Evolutionary conservation across 169 alveolate species (phyloP).

Genomic region (Plasmodium vivax): DNA sequence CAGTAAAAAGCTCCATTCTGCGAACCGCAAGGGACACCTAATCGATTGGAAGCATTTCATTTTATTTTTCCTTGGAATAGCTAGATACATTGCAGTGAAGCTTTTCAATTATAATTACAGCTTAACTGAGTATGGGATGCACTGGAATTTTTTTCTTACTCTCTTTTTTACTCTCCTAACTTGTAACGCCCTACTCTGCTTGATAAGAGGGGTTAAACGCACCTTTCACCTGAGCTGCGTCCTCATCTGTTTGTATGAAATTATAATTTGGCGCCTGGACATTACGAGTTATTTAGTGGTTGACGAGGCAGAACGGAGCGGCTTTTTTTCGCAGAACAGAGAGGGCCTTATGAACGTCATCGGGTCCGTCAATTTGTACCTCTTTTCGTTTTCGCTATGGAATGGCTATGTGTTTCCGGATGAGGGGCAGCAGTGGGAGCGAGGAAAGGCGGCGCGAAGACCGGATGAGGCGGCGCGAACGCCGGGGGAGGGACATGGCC

Average conservation of each 20-base stretch:
- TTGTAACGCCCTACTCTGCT: background rate
- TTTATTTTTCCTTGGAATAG: constrained; percentile 38
- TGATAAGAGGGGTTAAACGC: background rate
- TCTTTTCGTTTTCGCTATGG: constrained; percentile 19
- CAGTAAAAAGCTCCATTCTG: background rate
- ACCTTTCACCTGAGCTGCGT: constrained; percentile 34
- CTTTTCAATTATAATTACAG: constrained; percentile 30
- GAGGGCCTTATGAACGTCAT: constrained; percentile 52
- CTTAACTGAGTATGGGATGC: constrained; percentile 57
- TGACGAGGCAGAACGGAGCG: background rate
- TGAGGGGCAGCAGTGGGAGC: background rate
- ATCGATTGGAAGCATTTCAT: constrained; percentile 25
- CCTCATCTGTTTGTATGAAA: constrained; percentile 5
- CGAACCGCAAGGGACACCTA: background rate
- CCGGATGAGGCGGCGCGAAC: no score
- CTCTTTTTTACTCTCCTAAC: constrained; percentile 15
- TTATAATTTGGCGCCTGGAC: constrained; percentile 4
- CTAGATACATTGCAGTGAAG: constrained; percentile 16
- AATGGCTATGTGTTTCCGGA: background rate
- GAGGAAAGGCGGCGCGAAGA: no score
- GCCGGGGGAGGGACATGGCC: background rate
- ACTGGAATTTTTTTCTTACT: constrained; percentile 56
- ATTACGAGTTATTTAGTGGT: constrained; percentile 8
- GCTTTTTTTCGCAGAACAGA: constrained; percentile 33
- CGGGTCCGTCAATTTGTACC: constrained; percentile 42